Percentiles rank a stretch among this genome's conserved stretches.
Conservation (phyloP, 2,329 filamentous ascomycete genomes). For the Thelonectria blattea region DNA sequence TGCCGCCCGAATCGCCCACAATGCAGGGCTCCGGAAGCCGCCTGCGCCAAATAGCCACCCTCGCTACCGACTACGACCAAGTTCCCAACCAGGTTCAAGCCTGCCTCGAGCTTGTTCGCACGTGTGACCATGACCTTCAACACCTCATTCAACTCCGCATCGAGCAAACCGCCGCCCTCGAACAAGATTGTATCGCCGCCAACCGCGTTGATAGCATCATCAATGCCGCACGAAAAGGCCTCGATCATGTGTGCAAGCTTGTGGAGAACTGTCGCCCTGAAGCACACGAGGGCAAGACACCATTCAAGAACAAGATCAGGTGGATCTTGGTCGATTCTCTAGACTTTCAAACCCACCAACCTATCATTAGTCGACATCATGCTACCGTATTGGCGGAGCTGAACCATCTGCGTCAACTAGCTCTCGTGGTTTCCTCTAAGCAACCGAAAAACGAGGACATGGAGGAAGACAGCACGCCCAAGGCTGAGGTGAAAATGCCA, state of each 20-base stretch:
- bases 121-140: constrained; percentile 12
- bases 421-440: neutral
- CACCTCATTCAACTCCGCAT: constrained; percentile 8
- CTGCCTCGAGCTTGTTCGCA: constrained; percentile 7
- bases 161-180: neutral
- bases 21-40: neutral
- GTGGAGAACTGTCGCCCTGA: constrained; percentile 10
- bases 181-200: neutral
- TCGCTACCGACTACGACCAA: constrained; percentile 5
- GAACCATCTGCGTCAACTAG: constrained; percentile 3
- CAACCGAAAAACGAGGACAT: neutral
- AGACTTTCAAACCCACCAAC: neutral
- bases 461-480: neutral
- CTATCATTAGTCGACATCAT: constrained; percentile 12
- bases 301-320: neutral
- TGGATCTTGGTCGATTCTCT: constrained; percentile 11
- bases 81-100: constrained; percentile 5
- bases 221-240: neutral
- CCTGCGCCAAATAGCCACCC: constrained; percentile 1
- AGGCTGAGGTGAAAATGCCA: neutral
- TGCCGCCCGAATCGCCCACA: neutral
- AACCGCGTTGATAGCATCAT: constrained; percentile 7
- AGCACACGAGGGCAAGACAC: neutral
- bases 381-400: constrained; percentile 4
- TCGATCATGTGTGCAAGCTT: neutral